A percentile compares a stretch with the other conserved stretches of the same genome.
These are phyloP conservation scores for Atalantia buxifolia DNA, from an alignment of 345 rosid genomes.

Conservation along the genomic window DNA sequence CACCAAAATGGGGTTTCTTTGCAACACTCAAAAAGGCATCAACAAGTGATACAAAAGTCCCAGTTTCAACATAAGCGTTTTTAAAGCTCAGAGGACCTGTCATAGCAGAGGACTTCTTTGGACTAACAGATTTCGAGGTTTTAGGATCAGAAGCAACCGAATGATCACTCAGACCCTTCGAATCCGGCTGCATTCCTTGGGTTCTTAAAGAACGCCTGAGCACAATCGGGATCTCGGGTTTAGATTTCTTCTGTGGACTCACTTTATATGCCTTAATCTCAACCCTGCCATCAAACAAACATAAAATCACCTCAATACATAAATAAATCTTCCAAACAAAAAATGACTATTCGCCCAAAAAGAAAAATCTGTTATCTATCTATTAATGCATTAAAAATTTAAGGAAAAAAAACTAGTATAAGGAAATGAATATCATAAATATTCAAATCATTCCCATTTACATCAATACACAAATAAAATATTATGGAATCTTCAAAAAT, in stretches of 20 bases:
- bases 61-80: slow-evolving; percentile 38
- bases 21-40: slow-evolving; percentile 29
- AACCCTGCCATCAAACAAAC: slow-evolving; percentile 20
- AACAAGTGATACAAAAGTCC: slow-evolving; percentile 29
- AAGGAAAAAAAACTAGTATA: background rate
- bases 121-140: slow-evolving; percentile 2
- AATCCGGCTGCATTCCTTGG: slow-evolving; percentile 68
- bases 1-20: slow-evolving; percentile 15
- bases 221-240: slow-evolving; percentile 42
- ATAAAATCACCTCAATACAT: background rate
- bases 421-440: background rate
- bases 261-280: slow-evolving; percentile 40
- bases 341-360: background rate
- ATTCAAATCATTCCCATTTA: background rate
- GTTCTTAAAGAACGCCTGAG: slow-evolving; percentile 63
- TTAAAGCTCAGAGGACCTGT: slow-evolving; percentile 48
- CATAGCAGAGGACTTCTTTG: slow-evolving; percentile 11
- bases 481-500: background rate
- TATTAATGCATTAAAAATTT: background rate
- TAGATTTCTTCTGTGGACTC: slow-evolving; percentile 42
- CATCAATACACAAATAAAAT: background rate
- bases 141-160: background rate
- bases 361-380: background rate
- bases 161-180: slow-evolving; percentile 32
- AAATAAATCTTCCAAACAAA: background rate